phyloP scores from a whole-genome alignment of 2,329 filamentous ascomycete species.

The Cadophora sp. region DNA sequence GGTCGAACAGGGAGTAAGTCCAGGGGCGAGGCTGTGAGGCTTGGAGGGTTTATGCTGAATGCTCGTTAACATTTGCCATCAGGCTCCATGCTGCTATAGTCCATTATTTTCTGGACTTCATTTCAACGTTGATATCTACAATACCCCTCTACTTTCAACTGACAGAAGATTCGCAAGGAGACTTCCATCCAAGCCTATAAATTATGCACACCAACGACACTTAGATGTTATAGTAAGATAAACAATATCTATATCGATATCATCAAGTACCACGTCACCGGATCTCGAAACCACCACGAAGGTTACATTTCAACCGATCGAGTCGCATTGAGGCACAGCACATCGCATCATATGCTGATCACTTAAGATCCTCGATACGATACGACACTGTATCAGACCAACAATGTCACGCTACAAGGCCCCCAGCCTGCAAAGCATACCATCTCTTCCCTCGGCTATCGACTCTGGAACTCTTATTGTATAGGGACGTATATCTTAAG shows the following conservation, averaged over 20 bases:
- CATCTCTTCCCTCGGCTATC: neutral
- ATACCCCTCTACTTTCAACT: neutral
- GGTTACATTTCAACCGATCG: neutral
- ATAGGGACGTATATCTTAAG: neutral
- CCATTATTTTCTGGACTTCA: neutral
- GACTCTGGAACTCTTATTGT: neutral
- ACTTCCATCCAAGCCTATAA: too few species aligned
- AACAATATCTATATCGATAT: too few species aligned
- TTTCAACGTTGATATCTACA: neutral
- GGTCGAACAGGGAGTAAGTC: neutral
- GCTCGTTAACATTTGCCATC: neutral
- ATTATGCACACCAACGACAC: too few species aligned
- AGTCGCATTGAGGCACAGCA: neutral
- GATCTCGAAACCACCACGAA: neutral
- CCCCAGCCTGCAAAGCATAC: conserved; percentile 8
- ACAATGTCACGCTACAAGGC: neutral
- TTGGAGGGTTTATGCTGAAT: neutral
- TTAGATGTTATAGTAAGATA: too few species aligned
- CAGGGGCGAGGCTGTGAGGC: neutral
- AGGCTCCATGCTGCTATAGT: neutral
- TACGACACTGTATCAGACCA: conserved; percentile 1
- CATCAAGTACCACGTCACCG: neutral
- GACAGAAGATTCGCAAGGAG: too few species aligned
- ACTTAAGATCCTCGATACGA: conserved; percentile 3
- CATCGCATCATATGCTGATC: conserved; percentile 2